Base-by-base conservation (phyloP, 805 yeast genomes). In the Saturnispora kantuleensis region DNA sequence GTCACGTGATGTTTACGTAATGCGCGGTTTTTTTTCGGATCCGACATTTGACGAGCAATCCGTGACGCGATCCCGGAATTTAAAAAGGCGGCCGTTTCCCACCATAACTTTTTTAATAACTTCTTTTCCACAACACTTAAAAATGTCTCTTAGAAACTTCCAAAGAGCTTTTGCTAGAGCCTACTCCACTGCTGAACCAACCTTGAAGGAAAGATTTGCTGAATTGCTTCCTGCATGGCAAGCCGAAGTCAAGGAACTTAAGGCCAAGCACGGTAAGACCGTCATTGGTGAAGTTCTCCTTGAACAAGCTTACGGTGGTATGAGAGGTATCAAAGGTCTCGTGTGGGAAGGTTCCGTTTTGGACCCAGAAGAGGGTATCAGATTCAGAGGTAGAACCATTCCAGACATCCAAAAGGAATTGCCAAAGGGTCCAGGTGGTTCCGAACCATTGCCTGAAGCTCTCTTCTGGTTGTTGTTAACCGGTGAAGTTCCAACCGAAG, bases 181-280 rank as follows among this genome's bases (percentile, higher is more conserved):
- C 39, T 66, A 66, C 52, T 61, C 70, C 32, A 58, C 69, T 40
- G 63, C 64, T 47, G 69, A 65, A 54, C 60, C 66, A 50, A 81
- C 96, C 52, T 76, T 93, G 59, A 93, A 93, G 70, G 95, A 93
- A 69, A 81, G 95, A 65, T 89, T 93, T 64, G 94, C 88, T 46
- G 95, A 86, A 63, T 73, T 86, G 54, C 77, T 89, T 65, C 97
- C 97, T 54, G 88, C 77, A 60, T 85, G 85, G 73, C 84, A 84
- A 56, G 96, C 87, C 67, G 86, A 88, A 72, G 82, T 93, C 68
- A 84, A 83, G 72, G 77, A 80, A 58, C 80, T 90, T 67, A 88
- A 90, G 70, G 75, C 85, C 66, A 94, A 88, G 60, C 77, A 90
- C 67, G 98, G 97, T 58, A 75, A 80, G 65, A 76, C 84, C 62